Evolutionary conservation across 139 green algal species (phyloP), one percentile per base, ranked within the genome.

Genomic region (Closterium sp.): DNA sequence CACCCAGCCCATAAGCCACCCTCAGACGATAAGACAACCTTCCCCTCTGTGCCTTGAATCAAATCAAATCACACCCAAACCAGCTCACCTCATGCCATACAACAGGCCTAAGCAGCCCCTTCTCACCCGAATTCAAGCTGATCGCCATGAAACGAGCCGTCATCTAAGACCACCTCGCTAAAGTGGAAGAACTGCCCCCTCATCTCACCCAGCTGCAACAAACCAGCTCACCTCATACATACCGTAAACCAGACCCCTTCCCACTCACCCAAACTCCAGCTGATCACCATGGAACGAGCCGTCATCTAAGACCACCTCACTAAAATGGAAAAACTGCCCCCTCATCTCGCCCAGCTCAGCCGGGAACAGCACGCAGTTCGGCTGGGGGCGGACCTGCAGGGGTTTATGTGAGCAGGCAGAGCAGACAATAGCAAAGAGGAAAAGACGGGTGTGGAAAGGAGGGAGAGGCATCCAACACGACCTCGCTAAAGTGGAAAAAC

Each of bases 51-150:
- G n/a, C n/a, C n/a, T n/a, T n/a, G n/a, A n/a, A n/a, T n/a, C n/a
- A n/a, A n/a, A n/a, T n/a, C n/a, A n/a, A n/a, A n/a, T n/a, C n/a
- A n/a, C n/a, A n/a, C n/a, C n/a, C n/a, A n/a, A n/a, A n/a, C 6
- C 32, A n/a, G 32, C 2, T 38, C 32, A 7, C n/a, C n/a, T n/a
- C n/a, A n/a, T n/a, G n/a, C n/a, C n/a, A n/a, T n/a, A n/a, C n/a
- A n/a, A n/a, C n/a, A n/a, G n/a, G n/a, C n/a, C 96, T 96, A 89
- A 96, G 89, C 70, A 98, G 90, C 0, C 99, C 95, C 89, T 98
- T 95, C n/a, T n/a, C 32, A 38, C 32, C 32, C 32, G 32, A 38
- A 38, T 3, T 38, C 32, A 2, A 38, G 32, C 32, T 38, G 32
- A 3, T 38, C 2, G 32, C 32, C 3, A 3, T 38, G 32, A 3